These are phyloP conservation scores for Mortierella polycephala DNA, from an alignment of 371 early-diverging fungal species.

Conservation along the genomic window DNA sequence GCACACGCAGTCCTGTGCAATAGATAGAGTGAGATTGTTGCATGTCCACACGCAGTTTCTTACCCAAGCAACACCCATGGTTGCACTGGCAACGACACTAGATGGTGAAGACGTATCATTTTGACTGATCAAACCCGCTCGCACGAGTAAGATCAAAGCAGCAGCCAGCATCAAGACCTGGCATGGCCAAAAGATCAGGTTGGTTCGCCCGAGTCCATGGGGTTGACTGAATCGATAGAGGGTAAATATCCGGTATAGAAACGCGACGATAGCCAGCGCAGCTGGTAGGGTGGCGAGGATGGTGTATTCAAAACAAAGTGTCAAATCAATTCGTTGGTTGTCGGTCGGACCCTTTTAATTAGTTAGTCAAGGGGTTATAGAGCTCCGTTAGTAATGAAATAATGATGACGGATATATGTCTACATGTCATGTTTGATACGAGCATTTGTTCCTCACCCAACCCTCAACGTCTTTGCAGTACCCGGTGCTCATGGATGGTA, in stretches of 20 bases:
- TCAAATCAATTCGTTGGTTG: constrained; percentile 27
- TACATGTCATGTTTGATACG: not conserved
- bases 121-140: constrained; percentile 17
- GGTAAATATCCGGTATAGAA: not conserved
- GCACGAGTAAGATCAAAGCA: constrained; percentile 12
- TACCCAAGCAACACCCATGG: constrained; percentile 34
- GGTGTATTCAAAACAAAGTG: constrained; percentile 41
- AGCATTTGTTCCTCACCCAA: constrained; percentile 23
- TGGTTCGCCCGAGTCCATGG: constrained; percentile 21
- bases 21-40: not conserved
- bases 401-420: not conserved
- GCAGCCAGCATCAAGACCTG: constrained; percentile 23
- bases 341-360: constrained; percentile 30
- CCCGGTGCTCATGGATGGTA: constrained; percentile 13
- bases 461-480: constrained; percentile 37
- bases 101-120: constrained; percentile 20
- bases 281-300: constrained; percentile 38
- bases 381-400: not conserved
- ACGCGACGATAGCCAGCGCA: constrained; percentile 13
- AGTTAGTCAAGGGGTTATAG: not conserved
- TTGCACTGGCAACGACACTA: constrained; percentile 15
- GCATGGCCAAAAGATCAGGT: constrained; percentile 35
- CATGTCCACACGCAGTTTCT: not conserved
- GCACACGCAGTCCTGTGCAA: constrained; percentile 7
- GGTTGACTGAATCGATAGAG: constrained; percentile 7